Evolutionary conservation across 768 basidiomycete species (phyloP).

Genomic region (Mrakia gelida): DNA sequence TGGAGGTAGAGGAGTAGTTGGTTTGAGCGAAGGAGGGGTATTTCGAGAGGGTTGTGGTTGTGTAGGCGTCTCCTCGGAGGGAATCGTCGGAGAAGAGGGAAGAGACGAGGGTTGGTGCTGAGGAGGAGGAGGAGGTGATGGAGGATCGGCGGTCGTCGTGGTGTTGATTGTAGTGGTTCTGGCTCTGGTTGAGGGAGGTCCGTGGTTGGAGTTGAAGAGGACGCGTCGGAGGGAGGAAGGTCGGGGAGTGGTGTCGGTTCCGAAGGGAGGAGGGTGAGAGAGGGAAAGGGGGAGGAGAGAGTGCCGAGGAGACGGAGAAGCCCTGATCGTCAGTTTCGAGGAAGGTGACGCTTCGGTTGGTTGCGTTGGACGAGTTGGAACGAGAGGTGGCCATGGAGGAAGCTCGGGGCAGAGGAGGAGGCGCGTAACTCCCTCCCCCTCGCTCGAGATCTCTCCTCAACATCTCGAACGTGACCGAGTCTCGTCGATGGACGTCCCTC

Average conservation of each 20-base stretch:
- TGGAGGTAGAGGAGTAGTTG: no score
- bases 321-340: background rate
- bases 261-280: background rate
- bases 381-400: background rate
- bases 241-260: slow-evolving; percentile 14
- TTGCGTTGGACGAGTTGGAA: background rate
- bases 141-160: background rate
- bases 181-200: background rate
- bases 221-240: slow-evolving; percentile 15
- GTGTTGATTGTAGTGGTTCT: background rate
- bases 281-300: background rate
- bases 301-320: background rate
- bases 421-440: background rate
- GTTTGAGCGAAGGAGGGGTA: background rate
- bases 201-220: background rate
- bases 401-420: background rate
- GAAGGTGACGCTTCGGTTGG: background rate
- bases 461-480: background rate
- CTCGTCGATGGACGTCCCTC: background rate
- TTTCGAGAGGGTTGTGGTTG: background rate
- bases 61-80: background rate
- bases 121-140: background rate
- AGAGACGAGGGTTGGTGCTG: background rate
- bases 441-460: background rate
- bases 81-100: slow-evolving; percentile 6